Conservation (phyloP, 129 eudicot species). For the Ambrosia artemisiifolia region DNA sequence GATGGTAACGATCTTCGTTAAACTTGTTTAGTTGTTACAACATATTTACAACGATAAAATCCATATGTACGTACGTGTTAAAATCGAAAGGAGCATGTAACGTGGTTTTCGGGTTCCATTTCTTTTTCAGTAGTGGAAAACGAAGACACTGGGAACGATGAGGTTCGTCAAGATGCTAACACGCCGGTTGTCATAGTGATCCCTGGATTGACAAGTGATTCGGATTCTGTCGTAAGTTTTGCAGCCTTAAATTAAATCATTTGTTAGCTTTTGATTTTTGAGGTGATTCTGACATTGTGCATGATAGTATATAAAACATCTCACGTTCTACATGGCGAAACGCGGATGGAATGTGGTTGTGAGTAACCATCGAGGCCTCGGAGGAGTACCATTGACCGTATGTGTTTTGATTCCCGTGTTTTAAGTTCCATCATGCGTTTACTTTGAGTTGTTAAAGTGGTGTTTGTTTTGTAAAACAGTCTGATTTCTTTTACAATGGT, state of each 20-base stretch:
- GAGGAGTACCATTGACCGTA: slow-evolving; percentile 88
- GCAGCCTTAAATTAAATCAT: neutral
- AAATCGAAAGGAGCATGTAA: neutral
- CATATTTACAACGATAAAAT: neutral
- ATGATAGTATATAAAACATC: slow-evolving; percentile 76
- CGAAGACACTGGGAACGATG: slow-evolving; percentile 29
- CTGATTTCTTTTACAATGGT: slow-evolving; percentile 88
- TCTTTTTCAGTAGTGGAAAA: slow-evolving; percentile 36
- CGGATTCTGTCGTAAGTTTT: slow-evolving; percentile 65
- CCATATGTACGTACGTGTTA: neutral
- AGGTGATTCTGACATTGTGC: neutral
- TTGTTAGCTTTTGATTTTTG: neutral
- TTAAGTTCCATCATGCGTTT: neutral
- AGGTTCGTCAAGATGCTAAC: slow-evolving; percentile 43
- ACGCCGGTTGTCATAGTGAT: slow-evolving; percentile 69
- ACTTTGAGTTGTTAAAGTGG: neutral
- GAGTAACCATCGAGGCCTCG: slow-evolving; percentile 95
- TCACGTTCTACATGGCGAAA: slow-evolving; percentile 66
- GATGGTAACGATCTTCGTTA: slow-evolving; percentile 42
- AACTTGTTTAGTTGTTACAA: neutral
- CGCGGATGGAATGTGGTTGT: slow-evolving; percentile 86
- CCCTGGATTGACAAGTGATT: slow-evolving; percentile 87
- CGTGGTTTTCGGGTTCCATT: neutral
- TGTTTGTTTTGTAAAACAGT: slow-evolving; percentile 41
- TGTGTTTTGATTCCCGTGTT: slow-evolving; percentile 22